Percentiles rank a stretch among this genome's conserved stretches.
phyloP scores from a whole-genome alignment of 257 asterid genomes.

The Nicotiana noctiflora region DNA sequence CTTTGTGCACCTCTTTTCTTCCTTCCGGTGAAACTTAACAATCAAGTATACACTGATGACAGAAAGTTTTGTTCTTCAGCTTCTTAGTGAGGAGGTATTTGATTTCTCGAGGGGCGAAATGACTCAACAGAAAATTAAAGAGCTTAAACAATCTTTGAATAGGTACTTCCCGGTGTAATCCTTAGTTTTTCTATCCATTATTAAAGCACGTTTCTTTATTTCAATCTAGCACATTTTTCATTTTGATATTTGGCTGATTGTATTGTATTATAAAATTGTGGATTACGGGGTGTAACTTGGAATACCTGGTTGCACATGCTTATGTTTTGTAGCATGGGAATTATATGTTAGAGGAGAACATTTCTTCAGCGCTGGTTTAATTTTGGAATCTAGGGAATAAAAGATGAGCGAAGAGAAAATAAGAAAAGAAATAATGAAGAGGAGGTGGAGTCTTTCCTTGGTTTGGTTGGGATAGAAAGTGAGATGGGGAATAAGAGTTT shows the following conservation, averaged over 20 bases:
- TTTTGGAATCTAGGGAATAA: not conserved
- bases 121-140: conserved; percentile 98
- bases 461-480: not conserved
- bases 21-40: not conserved
- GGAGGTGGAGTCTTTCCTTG: not conserved
- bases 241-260: too few species aligned
- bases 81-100: conserved; percentile 97
- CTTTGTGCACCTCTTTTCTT: not conserved
- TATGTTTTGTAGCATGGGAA: too few species aligned
- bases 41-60: conserved; percentile 11
- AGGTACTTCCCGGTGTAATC: conserved; percentile 35
- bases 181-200: not conserved
- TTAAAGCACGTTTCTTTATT: not conserved
- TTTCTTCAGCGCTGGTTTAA: not conserved
- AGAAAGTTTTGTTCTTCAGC: conserved; percentile 40
- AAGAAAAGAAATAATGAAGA: not conserved
- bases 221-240: too few species aligned
- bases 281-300: too few species aligned
- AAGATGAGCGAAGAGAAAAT: not conserved
- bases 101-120: conserved; percentile 99
- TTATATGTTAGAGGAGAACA: not conserved
- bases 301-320: too few species aligned
- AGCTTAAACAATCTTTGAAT: conserved; percentile 83
- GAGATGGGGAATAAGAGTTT: not conserved
- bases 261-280: too few species aligned